A percentile compares a stretch with the other conserved stretches of the same genome.
Evolutionary conservation across 371 early-diverging fungal genomes (phyloP).

Genomic region (Mucor piriformis): DNA sequence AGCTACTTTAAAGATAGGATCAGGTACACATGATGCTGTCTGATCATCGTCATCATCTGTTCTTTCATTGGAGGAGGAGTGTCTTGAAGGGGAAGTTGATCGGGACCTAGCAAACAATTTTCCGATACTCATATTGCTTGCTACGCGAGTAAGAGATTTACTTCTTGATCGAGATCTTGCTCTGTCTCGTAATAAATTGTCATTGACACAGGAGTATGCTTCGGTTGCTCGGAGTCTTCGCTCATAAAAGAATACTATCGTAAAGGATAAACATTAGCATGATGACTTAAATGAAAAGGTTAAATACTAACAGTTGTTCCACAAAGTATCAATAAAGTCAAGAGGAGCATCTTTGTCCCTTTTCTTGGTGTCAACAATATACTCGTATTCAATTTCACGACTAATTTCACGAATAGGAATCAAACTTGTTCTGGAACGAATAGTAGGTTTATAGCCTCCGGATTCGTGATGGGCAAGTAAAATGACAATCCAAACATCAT

Average conservation of each 20-base stretch:
- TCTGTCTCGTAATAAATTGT: conserved; percentile 30
- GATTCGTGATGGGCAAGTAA: conserved; percentile 23
- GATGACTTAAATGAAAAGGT: background rate
- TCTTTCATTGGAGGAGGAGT: background rate
- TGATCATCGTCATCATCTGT: conserved; percentile 6
- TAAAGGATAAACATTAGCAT: background rate
- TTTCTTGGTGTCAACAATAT: conserved; percentile 1
- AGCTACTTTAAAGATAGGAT: conserved; percentile 29
- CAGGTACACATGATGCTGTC: conserved; percentile 15
- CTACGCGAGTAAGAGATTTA: conserved; percentile 41
- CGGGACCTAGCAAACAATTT: conserved; percentile 41
- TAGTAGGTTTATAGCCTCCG: conserved; percentile 17
- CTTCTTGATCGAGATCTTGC: conserved; percentile 49
- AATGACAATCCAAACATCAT: conserved; percentile 44
- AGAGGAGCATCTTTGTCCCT: conserved; percentile 9
- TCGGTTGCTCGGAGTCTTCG: conserved; percentile 32
- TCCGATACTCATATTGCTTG: conserved; percentile 43
- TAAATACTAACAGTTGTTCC: conserved; percentile 29
- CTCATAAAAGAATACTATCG: conserved; percentile 43
- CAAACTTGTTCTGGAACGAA: conserved; percentile 23
- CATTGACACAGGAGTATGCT: conserved; percentile 29
- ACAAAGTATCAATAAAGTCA: conserved; percentile 28
- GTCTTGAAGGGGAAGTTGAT: conserved; percentile 40
- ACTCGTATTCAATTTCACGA: conserved; percentile 26
- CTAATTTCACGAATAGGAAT: conserved; percentile 25